phyloP scores from a whole-genome alignment of 768 basidiomycete species.

The Lactarius deliciosus region DNA sequence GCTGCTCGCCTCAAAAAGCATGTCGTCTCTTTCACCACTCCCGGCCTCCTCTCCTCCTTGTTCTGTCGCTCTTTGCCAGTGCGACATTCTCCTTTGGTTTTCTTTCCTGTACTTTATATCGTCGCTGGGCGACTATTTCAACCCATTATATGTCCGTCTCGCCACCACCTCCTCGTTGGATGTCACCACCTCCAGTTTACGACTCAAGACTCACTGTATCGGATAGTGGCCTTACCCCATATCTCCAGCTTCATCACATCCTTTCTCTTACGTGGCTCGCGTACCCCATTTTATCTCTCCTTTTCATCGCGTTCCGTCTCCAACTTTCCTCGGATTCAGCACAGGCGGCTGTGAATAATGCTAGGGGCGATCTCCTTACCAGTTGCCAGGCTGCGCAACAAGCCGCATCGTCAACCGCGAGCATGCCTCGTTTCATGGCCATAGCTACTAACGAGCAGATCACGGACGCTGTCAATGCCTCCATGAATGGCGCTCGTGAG shows the following conservation, averaged over 20 bases:
- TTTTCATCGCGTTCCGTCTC: conserved; percentile 85
- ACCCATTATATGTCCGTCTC: conserved; percentile 34
- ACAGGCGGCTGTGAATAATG: conserved; percentile 61
- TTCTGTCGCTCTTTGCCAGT: conserved; percentile 18
- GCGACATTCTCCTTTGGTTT: conserved; percentile 8
- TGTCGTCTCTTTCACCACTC: not conserved
- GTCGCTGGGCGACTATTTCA: conserved; percentile 30
- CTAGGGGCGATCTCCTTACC: conserved; percentile 73
- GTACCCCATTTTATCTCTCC: conserved; percentile 83
- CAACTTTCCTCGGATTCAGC: conserved; percentile 70
- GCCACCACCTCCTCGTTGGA: conserved; percentile 32
- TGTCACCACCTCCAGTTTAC: conserved; percentile 55
- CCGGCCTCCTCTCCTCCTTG: conserved; percentile 10
- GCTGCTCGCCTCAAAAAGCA: conserved; percentile 25
- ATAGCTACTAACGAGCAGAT: conserved; percentile 80
- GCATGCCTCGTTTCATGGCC: conserved; percentile 87
- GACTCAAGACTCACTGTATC: conserved; percentile 41
- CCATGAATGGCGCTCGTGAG: conserved; percentile 72
- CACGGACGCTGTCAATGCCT: conserved; percentile 73
- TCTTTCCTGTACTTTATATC: conserved; percentile 7
- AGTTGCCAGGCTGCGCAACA: conserved; percentile 84
- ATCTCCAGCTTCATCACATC: conserved; percentile 78
- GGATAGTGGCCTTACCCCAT: conserved; percentile 60
- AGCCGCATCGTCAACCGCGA: conserved; percentile 78
- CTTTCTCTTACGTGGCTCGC: conserved; percentile 90